Conservation (phyloP, 2,329 filamentous ascomycete genomes). For the Epichloe amarillans region DNA sequence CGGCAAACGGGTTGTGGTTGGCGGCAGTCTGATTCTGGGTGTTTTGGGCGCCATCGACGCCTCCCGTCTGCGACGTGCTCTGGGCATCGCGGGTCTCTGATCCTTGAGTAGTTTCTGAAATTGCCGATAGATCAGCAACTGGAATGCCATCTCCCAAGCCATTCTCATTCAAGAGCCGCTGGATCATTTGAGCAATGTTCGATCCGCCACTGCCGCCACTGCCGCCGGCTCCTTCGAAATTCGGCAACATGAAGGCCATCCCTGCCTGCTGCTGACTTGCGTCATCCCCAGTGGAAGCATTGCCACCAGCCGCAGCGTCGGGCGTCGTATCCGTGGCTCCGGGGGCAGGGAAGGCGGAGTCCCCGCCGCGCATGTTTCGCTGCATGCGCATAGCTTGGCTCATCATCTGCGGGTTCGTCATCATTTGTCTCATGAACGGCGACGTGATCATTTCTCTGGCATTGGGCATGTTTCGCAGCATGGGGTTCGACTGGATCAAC, state of each 20-base stretch:
- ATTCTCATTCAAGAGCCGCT: slow-evolving; percentile 9
- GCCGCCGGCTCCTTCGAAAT: slow-evolving; percentile 9
- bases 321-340: slow-evolving; percentile 81
- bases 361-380: slow-evolving; percentile 48
- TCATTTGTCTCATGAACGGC: slow-evolving; percentile 78
- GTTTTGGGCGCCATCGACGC: slow-evolving; percentile 13
- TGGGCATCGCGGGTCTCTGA: slow-evolving; percentile 14
- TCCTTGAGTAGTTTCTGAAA: slow-evolving; percentile 14
- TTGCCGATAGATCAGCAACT: slow-evolving; percentile 16
- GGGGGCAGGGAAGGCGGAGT: slow-evolving; percentile 68
- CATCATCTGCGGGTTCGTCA: slow-evolving; percentile 80
- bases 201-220: slow-evolving; percentile 8
- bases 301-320: slow-evolving; percentile 25
- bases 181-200: slow-evolving; percentile 16
- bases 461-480: slow-evolving; percentile 59
- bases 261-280: slow-evolving; percentile 25
- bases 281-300: slow-evolving; percentile 17
- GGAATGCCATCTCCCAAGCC: slow-evolving; percentile 22
- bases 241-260: slow-evolving; percentile 19
- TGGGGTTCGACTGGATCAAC: slow-evolving; percentile 85
- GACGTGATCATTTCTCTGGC: slow-evolving; percentile 79
- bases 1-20: slow-evolving; percentile 63
- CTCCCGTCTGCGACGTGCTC: slow-evolving; percentile 11
- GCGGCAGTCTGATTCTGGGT: slow-evolving; percentile 24
- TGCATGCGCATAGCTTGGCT: slow-evolving; percentile 75